Percentiles rank a stretch among this genome's conserved stretches.
Evolutionary conservation across 176 grass and related monocot genomes (phyloP).

Genomic region (Melocanna baccifera): DNA sequence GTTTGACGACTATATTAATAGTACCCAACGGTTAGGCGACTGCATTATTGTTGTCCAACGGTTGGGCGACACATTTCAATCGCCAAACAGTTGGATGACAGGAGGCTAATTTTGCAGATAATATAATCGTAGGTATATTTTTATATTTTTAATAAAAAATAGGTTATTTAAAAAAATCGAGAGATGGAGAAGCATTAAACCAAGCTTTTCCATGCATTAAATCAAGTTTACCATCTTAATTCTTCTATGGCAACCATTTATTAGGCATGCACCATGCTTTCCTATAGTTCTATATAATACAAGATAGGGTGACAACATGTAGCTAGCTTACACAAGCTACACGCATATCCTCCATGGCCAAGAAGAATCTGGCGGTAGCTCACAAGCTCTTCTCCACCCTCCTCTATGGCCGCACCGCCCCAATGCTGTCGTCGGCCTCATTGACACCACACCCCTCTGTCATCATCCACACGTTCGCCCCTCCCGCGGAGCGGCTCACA

Average conservation of each 20-base stretch:
- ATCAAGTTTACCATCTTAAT: not conserved
- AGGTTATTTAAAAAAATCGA: too few species aligned
- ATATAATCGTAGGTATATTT: too few species aligned
- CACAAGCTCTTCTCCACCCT: constrained; percentile 4
- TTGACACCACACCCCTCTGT: not conserved
- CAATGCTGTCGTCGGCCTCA: not conserved
- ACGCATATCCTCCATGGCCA: not conserved
- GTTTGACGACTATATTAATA: too few species aligned
- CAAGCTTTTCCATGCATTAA: not conserved
- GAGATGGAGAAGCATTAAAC: too few species aligned
- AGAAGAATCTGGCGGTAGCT: not conserved
- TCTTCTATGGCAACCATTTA: not conserved
- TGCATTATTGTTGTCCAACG: too few species aligned
- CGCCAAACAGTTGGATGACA: too few species aligned
- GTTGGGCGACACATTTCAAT: too few species aligned
- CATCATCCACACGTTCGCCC: not conserved
- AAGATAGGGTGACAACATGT: not conserved
- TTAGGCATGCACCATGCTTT: not conserved
- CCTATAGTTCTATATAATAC: constrained; percentile 14
- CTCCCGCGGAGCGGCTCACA: constrained; percentile 2
- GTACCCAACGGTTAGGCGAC: too few species aligned
- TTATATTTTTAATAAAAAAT: too few species aligned
- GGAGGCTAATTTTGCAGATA: too few species aligned
- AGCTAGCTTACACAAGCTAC: not conserved
- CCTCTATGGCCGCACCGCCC: not conserved